Conservation (phyloP, 2,329 filamentous ascomycete genomes). For the Diaporthe destruens region DNA sequence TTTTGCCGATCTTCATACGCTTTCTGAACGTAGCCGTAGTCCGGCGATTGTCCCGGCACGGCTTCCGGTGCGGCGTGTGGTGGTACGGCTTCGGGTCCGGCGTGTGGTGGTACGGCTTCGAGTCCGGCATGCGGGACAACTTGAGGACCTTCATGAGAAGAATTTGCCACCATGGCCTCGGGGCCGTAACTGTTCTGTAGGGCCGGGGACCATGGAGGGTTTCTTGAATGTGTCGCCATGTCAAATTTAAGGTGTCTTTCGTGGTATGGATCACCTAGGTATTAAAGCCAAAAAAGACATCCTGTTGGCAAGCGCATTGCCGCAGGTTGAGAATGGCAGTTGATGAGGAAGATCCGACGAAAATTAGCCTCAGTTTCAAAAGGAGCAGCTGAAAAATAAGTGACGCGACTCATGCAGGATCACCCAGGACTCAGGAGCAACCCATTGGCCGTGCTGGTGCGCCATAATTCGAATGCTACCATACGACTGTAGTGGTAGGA, state of each 20-base stretch:
- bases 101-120: conserved; percentile 1
- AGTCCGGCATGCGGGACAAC: conserved; percentile 1
- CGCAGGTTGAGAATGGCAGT: not conserved
- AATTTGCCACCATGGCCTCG: not conserved
- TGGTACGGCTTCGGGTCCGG: conserved; percentile 2
- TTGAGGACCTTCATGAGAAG: not conserved
- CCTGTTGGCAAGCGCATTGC: not conserved
- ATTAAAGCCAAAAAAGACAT: not conserved
- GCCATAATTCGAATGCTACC: not conserved
- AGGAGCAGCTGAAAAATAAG: conserved; percentile 15
- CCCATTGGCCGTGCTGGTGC: not conserved
- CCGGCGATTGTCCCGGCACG: not conserved
- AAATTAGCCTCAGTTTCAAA: conserved; percentile 1
- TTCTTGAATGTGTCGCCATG: not conserved
- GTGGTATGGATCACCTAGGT: not conserved
- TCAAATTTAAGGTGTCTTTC: not conserved
- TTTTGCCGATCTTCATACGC: conserved; percentile 4
- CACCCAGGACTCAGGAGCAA: not conserved
- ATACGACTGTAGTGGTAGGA: not conserved
- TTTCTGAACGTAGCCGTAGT: conserved; percentile 4
- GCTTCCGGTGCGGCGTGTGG: not conserved
- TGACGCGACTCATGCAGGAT: conserved; percentile 1
- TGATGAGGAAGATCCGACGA: not conserved
- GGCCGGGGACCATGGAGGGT: not conserved
- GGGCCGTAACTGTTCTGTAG: conserved; percentile 12